Base-by-base conservation (phyloP, 805 yeast genomes). In the Candida krabiensis region DNA sequence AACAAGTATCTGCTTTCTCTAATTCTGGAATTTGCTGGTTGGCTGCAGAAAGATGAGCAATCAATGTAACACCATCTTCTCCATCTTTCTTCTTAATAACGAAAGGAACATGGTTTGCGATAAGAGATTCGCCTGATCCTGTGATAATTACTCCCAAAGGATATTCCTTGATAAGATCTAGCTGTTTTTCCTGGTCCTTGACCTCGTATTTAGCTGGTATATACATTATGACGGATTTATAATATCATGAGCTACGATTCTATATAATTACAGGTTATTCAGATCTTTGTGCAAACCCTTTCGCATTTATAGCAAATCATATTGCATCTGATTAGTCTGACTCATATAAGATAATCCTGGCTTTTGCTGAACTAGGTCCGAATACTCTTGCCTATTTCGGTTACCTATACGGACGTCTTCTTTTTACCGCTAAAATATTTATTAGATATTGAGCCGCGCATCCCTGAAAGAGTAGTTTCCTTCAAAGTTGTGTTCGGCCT, bases 101-200 rank as follows among this genome's bases (percentile, higher is more conserved):
- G 47, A 80, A 79, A 3, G 86, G 86, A 15, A 79, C 53, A 49
- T 80, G 84, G 35, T 76, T 76, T 19, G 81, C 80, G 35, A 70
- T 63, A 14, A 72, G 53, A 9, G 64, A 67, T 4, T 70, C 68
- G 13, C 57, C 53, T 1, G 47, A 38, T 3, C 48, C 40, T 2
- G 78, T 67, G 30, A 77, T 55, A 1, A 80, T 55, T 0, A 79
- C 70, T 3, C 74, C 85, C 27, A 80, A 56, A 0, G 86, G 83
- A 48, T 67, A 64, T 11, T 61, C 52, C 40, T 56, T 55, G 35
- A 80, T 75, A 13, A 79, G 57, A 14, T 61, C 52, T 30, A 65
- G 58, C 39, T 69, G 70, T 28, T 54, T 51, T 6, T 61, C 66
- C 63, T 72, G 63, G 25, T 61, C 60, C 1, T 44, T 43, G 14